Conservation (phyloP, 306 rosid species). For the Cucumis hystrix region DNA sequence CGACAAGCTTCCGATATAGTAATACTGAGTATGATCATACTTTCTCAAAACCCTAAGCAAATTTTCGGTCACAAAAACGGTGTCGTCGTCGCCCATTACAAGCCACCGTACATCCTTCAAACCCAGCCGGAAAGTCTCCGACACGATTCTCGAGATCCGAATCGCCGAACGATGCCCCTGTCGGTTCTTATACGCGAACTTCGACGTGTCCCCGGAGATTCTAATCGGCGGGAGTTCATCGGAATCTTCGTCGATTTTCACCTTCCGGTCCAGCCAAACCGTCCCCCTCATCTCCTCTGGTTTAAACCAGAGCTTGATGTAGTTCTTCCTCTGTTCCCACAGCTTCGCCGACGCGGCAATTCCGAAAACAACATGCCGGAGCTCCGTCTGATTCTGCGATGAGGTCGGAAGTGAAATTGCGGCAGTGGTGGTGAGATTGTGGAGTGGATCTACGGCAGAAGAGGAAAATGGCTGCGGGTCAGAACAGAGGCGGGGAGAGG, state of each 20-base stretch:
- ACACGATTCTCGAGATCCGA: constrained; percentile 77
- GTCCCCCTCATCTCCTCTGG: constrained; percentile 53
- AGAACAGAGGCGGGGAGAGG: constrained; percentile 40
- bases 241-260: constrained; percentile 14
- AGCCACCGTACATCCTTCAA: constrained; percentile 63
- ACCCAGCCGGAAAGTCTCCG: constrained; percentile 73
- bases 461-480: constrained; percentile 23
- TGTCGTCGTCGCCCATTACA: constrained; percentile 98
- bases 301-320: constrained; percentile 85
- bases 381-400: constrained; percentile 20
- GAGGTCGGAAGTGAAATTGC: neutral
- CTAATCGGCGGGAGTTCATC: constrained; percentile 33
- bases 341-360: constrained; percentile 86
- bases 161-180: constrained; percentile 94
- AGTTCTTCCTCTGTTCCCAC: constrained; percentile 63
- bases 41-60: constrained; percentile 46
- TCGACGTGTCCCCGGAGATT: constrained; percentile 60
- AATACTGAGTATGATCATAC: constrained; percentile 62
- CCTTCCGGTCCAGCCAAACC: constrained; percentile 62
- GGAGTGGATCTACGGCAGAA: neutral
- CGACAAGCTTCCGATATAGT: constrained; percentile 78
- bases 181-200: constrained; percentile 44
- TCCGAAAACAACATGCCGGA: constrained; percentile 68
- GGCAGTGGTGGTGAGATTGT: neutral
- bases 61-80: constrained; percentile 74